Base-by-base conservation (phyloP, 306 rosid species). In the Glycine latifolia region DNA sequence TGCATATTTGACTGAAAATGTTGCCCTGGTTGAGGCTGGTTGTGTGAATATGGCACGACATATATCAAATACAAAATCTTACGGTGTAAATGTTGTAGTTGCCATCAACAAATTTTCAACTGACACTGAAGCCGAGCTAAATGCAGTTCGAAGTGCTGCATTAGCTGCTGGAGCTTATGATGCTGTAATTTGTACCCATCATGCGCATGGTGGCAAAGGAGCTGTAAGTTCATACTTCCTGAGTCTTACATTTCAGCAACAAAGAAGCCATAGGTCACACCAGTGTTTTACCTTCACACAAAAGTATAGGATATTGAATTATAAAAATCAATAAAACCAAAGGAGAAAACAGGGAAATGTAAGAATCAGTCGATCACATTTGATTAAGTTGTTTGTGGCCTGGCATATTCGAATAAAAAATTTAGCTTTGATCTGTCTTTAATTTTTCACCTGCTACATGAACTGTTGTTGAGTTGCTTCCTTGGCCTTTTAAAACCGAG, bases 121-220 rank as follows among this genome's bases (percentile, higher is more conserved):
- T 2, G 99, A 95, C 81, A 84, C 93, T 16, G 99, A 93, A 67
- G 93, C 99, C 49, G 99, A 95, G 77, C 82, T 95, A 77, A 84
- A 89, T 78, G 90, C 91, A 0, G 98, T 93, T 33, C 86, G 84
- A 83, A 85, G 78, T 47, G 93, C 96, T 7, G 94, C 98, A 49
- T 75, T 93, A 78, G 88, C 87, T 79, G 93, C 98, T 77, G 98
- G 99, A 20, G 99, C 99, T 48, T 91, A 78, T 67, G 97, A 93
- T 86, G 98, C 99, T 17, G 91, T 95, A 47, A 87, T 95, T 73
- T 95, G 98, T 85, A 71, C 89, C 77, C 99, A 95, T 83, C 99
- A 95, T 61, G 99, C 99, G 16, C 96, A 93, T 76, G 99, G 99
- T 78, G 99, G 99, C 86, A 91, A 46, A 84, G 99, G 99, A 90